phyloP scores from a whole-genome alignment of 495 filamentous ascomycete species.

The Clohesyomyces aquaticus region DNA sequence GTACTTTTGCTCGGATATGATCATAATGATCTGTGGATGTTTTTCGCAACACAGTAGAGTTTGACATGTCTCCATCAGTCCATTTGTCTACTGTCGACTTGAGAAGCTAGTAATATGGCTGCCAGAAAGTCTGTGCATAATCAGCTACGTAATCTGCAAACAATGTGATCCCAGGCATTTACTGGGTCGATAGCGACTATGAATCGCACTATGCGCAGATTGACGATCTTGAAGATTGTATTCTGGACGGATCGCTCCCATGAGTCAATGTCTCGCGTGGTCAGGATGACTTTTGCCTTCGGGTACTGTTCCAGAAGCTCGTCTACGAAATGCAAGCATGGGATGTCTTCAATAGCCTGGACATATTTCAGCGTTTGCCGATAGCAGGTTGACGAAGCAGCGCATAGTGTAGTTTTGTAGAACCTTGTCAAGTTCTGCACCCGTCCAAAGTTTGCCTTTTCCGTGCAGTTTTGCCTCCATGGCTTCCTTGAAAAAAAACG shows the following conservation, averaged over 20 bases:
- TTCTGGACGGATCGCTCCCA: slow-evolving; percentile 12
- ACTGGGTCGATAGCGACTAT: slow-evolving; percentile 7
- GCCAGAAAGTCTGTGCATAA: slow-evolving; percentile 14
- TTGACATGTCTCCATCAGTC: slow-evolving; percentile 5
- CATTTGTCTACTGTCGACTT: slow-evolving; percentile 1
- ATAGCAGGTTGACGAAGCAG: too few relatives aligned
- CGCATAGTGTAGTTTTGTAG: slow-evolving; percentile 25
- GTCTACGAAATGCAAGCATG: slow-evolving; percentile 22
- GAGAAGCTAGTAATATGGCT: slow-evolving; percentile 5
- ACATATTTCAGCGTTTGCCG: neutral
- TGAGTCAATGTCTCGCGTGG: slow-evolving; percentile 20
- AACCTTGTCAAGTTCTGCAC: slow-evolving; percentile 22
- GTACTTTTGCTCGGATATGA: too few relatives aligned
- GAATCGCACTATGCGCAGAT: slow-evolving; percentile 6
- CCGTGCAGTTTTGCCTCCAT: slow-evolving; percentile 6
- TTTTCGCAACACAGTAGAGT: too few relatives aligned
- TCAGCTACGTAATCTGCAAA: neutral
- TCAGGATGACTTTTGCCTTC: slow-evolving; percentile 23
- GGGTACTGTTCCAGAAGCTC: slow-evolving; percentile 14
- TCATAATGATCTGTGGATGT: too few relatives aligned
- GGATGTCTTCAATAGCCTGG: slow-evolving; percentile 27
- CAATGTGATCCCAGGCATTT: neutral
- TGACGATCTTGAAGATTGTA: slow-evolving; percentile 16
- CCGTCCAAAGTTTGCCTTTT: slow-evolving; percentile 12
- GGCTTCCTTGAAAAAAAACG: slow-evolving; percentile 13